Evolutionary conservation across 306 rosid genomes (phyloP).

Genomic region (Cicer yamashitae): DNA sequence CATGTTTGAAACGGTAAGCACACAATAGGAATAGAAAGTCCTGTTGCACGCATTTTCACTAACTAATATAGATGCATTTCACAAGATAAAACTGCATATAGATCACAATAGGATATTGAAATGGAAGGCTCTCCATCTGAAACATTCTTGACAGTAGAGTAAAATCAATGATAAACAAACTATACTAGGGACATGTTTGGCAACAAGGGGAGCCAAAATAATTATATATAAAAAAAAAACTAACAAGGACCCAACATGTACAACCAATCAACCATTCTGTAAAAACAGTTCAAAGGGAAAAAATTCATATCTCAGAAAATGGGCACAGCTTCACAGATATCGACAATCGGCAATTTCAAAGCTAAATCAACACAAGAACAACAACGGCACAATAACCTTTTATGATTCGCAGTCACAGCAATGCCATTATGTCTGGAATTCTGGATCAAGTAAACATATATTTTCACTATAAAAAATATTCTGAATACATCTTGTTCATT

Average conservation of each 20-base stretch:
- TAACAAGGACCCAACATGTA: too few relatives aligned
- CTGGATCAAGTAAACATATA: conserved; percentile 14
- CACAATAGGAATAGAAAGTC: not conserved
- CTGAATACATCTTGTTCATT: conserved; percentile 21
- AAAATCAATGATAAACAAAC: not conserved
- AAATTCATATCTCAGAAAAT: not conserved
- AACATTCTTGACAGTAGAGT: not conserved
- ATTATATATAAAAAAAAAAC: too few relatives aligned
- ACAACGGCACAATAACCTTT: not conserved
- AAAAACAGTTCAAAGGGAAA: not conserved
- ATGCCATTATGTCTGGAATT: not conserved
- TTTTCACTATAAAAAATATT: not conserved
- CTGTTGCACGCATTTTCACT: not conserved
- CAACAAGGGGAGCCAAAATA: too few relatives aligned
- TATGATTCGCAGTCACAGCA: conserved; percentile 18
- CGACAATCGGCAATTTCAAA: not conserved
- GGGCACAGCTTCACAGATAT: not conserved
- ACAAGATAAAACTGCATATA: conserved; percentile 16
- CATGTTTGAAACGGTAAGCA: not conserved
- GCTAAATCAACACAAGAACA: conserved; percentile 23
- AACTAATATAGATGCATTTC: not conserved
- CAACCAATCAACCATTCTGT: not conserved
- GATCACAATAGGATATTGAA: conserved; percentile 21
- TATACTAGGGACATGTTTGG: too few relatives aligned
- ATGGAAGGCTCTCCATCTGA: conserved; percentile 2